Conservation (phyloP, 2,329 filamentous ascomycete species). For the Escovopsis sp. region DNA sequence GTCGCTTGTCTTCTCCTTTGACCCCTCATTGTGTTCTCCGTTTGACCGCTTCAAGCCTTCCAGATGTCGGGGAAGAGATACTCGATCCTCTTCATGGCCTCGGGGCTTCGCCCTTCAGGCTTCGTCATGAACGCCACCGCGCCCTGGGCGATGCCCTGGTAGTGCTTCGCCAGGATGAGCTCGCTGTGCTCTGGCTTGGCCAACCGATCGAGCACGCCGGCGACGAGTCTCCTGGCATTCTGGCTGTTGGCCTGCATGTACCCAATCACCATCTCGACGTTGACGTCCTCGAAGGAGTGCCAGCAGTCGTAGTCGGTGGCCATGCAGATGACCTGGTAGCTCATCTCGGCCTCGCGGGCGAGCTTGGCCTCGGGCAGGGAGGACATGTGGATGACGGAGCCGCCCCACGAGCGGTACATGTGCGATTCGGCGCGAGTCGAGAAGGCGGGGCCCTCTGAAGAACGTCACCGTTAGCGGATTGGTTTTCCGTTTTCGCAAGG, state of each 20-base stretch:
- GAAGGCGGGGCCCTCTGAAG: slow-evolving; percentile 87
- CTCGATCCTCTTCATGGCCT: slow-evolving; percentile 64
- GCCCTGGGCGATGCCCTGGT: slow-evolving; percentile 61
- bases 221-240: slow-evolving; percentile 77
- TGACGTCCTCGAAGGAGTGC: slow-evolving; percentile 71
- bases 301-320: slow-evolving; percentile 99
- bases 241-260: slow-evolving; percentile 88
- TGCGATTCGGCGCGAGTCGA: slow-evolving; percentile 90
- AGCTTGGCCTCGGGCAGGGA: slow-evolving; percentile 91
- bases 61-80: slow-evolving; percentile 83
- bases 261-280: slow-evolving; percentile 91
- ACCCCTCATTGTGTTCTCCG: background rate
- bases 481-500: too few relatives aligned
- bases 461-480: background rate
- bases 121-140: slow-evolving; percentile 74
- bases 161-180: slow-evolving; percentile 66
- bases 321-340: slow-evolving; percentile 99
- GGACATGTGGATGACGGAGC: slow-evolving; percentile 96
- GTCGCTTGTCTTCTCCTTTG: background rate
- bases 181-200: slow-evolving; percentile 62
- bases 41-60: slow-evolving; percentile 18
- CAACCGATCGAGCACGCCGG: slow-evolving; percentile 75
- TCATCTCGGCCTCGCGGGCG: slow-evolving; percentile 87
- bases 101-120: slow-evolving; percentile 53
- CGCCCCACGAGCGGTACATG: slow-evolving; percentile 89